A percentile compares a stretch with the other conserved stretches of the same genome.
Conservation (phyloP, 1,284 basidiomycete genomes). For the Ganoderma lucidum region DNA sequence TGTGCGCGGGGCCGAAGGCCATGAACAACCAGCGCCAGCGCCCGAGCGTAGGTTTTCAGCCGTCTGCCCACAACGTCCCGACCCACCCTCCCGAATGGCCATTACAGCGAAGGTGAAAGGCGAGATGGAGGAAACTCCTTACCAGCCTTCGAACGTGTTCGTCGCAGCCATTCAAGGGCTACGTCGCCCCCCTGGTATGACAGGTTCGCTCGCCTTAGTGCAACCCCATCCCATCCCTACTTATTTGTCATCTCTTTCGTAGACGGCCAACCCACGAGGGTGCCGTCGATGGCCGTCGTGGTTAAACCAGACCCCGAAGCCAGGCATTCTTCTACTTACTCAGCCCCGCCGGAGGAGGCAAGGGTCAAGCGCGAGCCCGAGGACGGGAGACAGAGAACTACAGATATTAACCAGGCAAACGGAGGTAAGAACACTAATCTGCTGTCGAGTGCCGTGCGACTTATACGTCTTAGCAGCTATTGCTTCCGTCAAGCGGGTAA, state of each 20-base stretch:
- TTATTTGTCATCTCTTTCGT: too few relatives aligned
- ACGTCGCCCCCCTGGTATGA: not conserved
- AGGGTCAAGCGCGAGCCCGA: not conserved
- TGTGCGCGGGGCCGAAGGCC: not conserved
- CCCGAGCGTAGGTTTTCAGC: not conserved
- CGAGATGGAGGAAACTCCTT: not conserved
- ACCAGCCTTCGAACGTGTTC: constrained; percentile 9
- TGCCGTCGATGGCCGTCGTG: not conserved
- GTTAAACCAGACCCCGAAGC: constrained; percentile 2
- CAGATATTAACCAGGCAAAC: too few relatives aligned
- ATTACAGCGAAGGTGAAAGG: not conserved
- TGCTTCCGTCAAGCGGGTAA: not conserved
- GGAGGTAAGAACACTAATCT: not conserved
- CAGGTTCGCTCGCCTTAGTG: not conserved
- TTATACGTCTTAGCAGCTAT: not conserved
- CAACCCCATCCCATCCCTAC: too few relatives aligned
- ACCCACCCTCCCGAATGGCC: not conserved
- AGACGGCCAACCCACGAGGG: not conserved
- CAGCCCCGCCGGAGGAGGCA: not conserved
- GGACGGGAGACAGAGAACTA: not conserved
- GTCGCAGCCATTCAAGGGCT: not conserved
- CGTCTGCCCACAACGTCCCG: too few relatives aligned
- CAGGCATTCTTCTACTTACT: not conserved
- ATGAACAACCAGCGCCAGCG: not conserved
- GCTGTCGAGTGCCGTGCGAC: not conserved